These are phyloP conservation scores for Kodamaea alishanica DNA, from an alignment of 1,139 yeast genomes.

Conservation along the genomic window DNA sequence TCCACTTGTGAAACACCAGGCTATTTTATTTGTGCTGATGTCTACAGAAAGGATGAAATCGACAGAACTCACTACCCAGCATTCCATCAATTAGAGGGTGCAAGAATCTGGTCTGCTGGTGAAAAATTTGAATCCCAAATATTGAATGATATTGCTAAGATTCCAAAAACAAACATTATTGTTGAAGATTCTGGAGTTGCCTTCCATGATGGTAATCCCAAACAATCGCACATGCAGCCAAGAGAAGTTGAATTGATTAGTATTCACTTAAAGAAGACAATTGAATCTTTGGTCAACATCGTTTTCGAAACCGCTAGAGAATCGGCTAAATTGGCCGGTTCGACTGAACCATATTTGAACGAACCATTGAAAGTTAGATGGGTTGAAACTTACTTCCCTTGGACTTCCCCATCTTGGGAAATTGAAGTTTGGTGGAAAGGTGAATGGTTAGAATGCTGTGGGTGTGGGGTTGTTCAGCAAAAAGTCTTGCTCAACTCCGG, in stretches of 20 bases:
- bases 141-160: slow-evolving; percentile 53
- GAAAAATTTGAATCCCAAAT: slow-evolving; percentile 42
- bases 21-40: slow-evolving; percentile 91
- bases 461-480: slow-evolving; percentile 88
- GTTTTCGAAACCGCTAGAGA: slow-evolving; percentile 74
- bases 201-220: slow-evolving; percentile 65
- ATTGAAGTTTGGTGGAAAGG: slow-evolving; percentile 99
- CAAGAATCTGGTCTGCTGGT: slow-evolving; percentile 68
- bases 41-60: slow-evolving; percentile 90
- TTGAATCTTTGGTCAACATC: slow-evolving; percentile 77
- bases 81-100: slow-evolving; percentile 98
- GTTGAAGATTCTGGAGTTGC: slow-evolving; percentile 68
- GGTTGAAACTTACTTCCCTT: slow-evolving; percentile 96
- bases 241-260: slow-evolving; percentile 67
- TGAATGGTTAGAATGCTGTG: slow-evolving; percentile 97
- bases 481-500: slow-evolving; percentile 75
- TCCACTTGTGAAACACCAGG: slow-evolving; percentile 68
- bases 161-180: slow-evolving; percentile 65
- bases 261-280: slow-evolving; percentile 76
- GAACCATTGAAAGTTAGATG: slow-evolving; percentile 86
- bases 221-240: slow-evolving; percentile 70
- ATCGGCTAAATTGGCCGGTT: slow-evolving; percentile 66
- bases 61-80: slow-evolving; percentile 97
- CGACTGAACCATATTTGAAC: slow-evolving; percentile 55
- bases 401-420: slow-evolving; percentile 99